These are phyloP conservation scores for Artemisia argyi DNA, from an alignment of 129 eudicot species.

Conservation along the genomic window DNA sequence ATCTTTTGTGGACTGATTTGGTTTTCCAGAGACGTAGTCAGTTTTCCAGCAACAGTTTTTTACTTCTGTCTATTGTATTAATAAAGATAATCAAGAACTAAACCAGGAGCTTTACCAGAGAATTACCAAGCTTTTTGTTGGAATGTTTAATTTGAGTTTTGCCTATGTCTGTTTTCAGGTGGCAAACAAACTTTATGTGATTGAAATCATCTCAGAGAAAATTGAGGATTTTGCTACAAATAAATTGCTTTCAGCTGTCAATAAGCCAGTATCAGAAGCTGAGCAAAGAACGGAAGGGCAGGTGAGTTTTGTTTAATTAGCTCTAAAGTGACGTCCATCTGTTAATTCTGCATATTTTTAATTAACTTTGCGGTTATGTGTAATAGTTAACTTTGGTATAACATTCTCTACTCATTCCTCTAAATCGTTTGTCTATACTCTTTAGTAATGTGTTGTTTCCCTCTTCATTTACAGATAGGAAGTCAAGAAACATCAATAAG, in stretches of 20 bases:
- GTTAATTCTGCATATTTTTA: not conserved
- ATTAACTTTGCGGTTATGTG: not conserved
- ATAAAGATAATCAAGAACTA: not conserved
- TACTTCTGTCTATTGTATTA: not conserved
- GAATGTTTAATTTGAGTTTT: not conserved
- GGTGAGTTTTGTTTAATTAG: slow-evolving; percentile 39
- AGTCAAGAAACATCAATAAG: slow-evolving; percentile 78
- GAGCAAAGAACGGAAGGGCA: slow-evolving; percentile 68
- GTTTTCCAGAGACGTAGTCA: not conserved
- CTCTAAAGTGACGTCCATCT: not conserved
- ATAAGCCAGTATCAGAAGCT: slow-evolving; percentile 39
- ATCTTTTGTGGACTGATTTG: not conserved
- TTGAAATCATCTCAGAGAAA: slow-evolving; percentile 57
- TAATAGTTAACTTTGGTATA: not conserved
- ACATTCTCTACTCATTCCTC: slow-evolving; percentile 2
- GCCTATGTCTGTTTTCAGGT: slow-evolving; percentile 54
- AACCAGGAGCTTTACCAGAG: not conserved
- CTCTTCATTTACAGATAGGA: slow-evolving; percentile 48
- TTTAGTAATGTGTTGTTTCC: not conserved
- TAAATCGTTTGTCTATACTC: not conserved
- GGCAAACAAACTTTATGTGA: slow-evolving; percentile 79
- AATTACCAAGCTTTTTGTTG: not conserved
- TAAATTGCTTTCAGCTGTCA: slow-evolving; percentile 77
- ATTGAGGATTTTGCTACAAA: slow-evolving; percentile 79
- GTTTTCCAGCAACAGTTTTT: not conserved